Conservation (phyloP, 1,284 basidiomycete species). For the Puccinia triticina region DNA sequence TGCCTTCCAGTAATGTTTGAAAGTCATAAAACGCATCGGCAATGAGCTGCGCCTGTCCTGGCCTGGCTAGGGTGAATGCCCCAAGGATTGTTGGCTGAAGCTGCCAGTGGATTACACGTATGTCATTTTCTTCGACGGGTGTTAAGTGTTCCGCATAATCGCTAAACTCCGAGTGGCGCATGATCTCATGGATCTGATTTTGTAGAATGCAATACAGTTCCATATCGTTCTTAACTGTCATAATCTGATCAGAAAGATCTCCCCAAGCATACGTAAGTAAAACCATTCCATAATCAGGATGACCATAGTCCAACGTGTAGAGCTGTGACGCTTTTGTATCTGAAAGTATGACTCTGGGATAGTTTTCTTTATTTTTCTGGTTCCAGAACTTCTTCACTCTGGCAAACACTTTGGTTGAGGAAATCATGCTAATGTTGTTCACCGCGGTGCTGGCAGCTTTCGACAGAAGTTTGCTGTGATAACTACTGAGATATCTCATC, state of each 20-base stretch:
- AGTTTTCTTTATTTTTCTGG: conserved; percentile 8
- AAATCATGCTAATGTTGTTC: conserved; percentile 22
- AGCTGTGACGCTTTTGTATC: conserved; percentile 25
- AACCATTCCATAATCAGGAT: conserved; percentile 23
- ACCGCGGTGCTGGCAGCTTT: neutral
- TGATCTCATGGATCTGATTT: conserved; percentile 21
- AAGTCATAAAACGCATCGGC: conserved; percentile 22
- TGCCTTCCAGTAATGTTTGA: neutral
- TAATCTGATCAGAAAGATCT: conserved; percentile 15
- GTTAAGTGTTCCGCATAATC: conserved; percentile 16
- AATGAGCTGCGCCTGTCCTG: conserved; percentile 1
- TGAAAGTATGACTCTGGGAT: conserved; percentile 23
- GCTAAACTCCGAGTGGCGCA: conserved; percentile 12
- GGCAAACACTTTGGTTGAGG: conserved; percentile 12
- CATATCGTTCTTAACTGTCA: neutral
- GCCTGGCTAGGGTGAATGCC: conserved; percentile 11
- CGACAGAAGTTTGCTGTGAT: neutral
- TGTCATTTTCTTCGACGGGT: conserved; percentile 12
- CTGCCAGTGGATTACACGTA: conserved; percentile 13
- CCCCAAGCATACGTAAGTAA: conserved; percentile 21
- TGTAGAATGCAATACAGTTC: neutral
- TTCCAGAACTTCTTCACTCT: conserved; percentile 25
- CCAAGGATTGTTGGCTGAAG: neutral
- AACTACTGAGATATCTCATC: conserved; percentile 16
- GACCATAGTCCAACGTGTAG: conserved; percentile 27